Base-by-base conservation (phyloP, 2,329 filamentous ascomycete species). In the Fusarium solani-melongenae region DNA sequence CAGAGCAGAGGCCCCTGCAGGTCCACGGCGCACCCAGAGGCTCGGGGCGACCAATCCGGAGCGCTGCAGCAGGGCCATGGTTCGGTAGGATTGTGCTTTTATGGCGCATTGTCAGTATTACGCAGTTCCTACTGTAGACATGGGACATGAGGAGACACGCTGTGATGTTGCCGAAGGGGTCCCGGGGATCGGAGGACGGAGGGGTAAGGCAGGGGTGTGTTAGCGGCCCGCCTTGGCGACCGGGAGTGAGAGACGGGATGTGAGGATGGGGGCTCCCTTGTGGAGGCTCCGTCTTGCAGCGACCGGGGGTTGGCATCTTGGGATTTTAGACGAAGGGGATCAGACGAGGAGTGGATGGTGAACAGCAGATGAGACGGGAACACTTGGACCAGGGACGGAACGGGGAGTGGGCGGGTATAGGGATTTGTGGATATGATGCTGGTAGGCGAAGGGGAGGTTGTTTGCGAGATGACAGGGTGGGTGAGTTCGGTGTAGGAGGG, bases 1-100 rank as follows among this genome's bases (percentile, higher is more conserved):
- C 49, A 76, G 44, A 38, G 63, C 61, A 44, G 53, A 56, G 38
- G 67, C 66, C 46, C 67, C 68, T 38, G 74, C 62, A 64, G 59
- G 67, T 7, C 70, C 62, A 57, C 70, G 67, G 34, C 69, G 75
- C 65, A 68, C 77, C 51, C 61, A 76, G 38, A 81, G 44, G 44
- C 70, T 68, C 49, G 75, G 73, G 27, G 76, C 59, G 14, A 72
- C 76, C 38, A 78, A 69, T 68, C 73, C 74, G 27, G 78, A 69
- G 14, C 74, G 78, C 24, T 74, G 76, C 17, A 81, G 62, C 31
- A 80, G 55, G 39, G 73, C 31, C 79, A 81, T 81, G 62, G 9
- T 46, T 62, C 24, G 12, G 17, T 41, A 15, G 29, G 27, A 31
- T 66, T 17, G 38, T 64, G 41, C 33, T 64, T 67, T 72, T 72